These are phyloP conservation scores for Kwoniella dejecticola DNA, from an alignment of 768 basidiomycete species.

Conservation along the genomic window DNA sequence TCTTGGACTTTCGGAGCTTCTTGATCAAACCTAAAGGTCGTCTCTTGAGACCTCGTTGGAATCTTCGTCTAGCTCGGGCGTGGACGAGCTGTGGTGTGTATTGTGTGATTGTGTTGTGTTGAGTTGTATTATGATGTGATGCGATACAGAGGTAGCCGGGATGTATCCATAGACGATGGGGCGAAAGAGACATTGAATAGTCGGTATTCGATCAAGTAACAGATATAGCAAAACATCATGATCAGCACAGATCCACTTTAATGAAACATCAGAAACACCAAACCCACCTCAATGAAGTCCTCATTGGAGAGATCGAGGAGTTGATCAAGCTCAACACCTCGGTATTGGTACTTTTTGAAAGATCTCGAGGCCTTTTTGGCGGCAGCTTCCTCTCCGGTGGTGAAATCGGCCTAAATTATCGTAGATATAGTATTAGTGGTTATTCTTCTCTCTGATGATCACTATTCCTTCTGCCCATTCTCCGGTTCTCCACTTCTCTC, in stretches of 20 bases:
- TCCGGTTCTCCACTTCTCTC: neutral
- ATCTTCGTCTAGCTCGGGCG: slow-evolving; percentile 96
- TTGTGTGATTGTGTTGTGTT: neutral
- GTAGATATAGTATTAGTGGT: slow-evolving; percentile 5
- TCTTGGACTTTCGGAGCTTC: slow-evolving; percentile 99
- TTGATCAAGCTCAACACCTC: slow-evolving; percentile 97
- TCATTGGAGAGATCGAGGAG: slow-evolving; percentile 95
- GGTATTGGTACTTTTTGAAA: slow-evolving; percentile 98
- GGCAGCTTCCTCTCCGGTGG: slow-evolving; percentile 90
- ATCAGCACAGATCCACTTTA: neutral
- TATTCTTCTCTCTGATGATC: neutral
- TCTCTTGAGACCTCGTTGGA: slow-evolving; percentile 98
- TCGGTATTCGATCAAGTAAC: no score
- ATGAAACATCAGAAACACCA: neutral
- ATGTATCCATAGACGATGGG: no score
- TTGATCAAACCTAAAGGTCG: slow-evolving; percentile 98
- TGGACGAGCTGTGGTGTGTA: slow-evolving; percentile 75
- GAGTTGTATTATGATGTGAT: no score
- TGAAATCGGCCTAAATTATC: slow-evolving; percentile 59
- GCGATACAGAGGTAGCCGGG: no score
- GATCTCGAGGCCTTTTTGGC: slow-evolving; percentile 98
- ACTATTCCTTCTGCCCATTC: neutral
- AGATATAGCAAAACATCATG: no score
- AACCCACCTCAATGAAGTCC: slow-evolving; percentile 68
- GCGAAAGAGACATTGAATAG: no score